These are phyloP conservation scores for Sporothrix luriei DNA, from an alignment of 2,329 filamentous ascomycete genomes.

Conservation along the genomic window DNA sequence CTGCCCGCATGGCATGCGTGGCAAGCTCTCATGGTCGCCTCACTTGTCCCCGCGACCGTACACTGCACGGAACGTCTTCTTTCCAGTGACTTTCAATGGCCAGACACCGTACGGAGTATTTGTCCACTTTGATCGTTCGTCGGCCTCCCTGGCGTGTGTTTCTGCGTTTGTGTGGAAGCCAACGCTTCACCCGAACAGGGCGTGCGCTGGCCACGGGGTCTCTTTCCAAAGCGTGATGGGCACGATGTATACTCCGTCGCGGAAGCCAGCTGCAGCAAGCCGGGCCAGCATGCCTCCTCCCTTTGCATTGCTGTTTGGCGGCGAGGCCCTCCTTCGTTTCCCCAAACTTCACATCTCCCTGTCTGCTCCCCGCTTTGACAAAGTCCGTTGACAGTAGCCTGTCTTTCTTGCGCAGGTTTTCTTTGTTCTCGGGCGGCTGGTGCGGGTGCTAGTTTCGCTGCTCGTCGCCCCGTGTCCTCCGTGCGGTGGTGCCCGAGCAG, in stretches of 20 bases:
- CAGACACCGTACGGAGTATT: background rate
- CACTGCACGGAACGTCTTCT: background rate
- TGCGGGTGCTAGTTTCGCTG: constrained; percentile 12
- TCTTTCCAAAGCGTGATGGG: background rate
- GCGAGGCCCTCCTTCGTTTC: background rate
- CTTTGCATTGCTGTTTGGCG: background rate
- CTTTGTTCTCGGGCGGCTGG: constrained; percentile 27
- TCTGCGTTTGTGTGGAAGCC: background rate
- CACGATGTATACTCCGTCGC: background rate
- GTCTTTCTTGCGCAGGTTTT: background rate
- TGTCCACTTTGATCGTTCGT: constrained; percentile 9
- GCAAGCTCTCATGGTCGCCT: constrained; percentile 9
- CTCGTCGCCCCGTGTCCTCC: constrained; percentile 18
- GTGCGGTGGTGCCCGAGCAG: constrained; percentile 20
- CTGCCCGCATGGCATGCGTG: constrained; percentile 13
- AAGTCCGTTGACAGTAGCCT: constrained; percentile 13
- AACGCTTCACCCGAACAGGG: background rate
- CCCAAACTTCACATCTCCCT: background rate
- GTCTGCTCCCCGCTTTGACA: constrained; percentile 13
- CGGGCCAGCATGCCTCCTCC: background rate
- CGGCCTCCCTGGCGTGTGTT: background rate
- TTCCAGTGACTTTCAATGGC: background rate
- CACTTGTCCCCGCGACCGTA: background rate
- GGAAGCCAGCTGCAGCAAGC: background rate
- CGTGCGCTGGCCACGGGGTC: background rate